Evolutionary conservation across 2,329 filamentous ascomycete species (phyloP), one percentile per base, ranked within the genome.

Genomic region (Fusarium sp.): DNA sequence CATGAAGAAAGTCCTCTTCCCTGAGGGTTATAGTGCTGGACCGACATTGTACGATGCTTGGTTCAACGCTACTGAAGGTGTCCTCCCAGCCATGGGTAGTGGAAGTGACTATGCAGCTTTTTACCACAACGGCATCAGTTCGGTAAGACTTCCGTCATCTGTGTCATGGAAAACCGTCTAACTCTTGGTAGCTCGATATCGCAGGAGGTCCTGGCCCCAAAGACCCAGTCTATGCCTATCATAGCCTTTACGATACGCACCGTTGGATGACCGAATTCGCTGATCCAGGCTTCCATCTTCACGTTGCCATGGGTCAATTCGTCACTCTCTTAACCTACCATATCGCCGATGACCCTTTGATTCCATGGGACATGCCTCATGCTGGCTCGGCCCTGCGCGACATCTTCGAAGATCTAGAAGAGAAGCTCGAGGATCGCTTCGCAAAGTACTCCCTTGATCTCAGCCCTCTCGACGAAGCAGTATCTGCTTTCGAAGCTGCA

Each of bases 261-360:
- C 79, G 82, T 60, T 86, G 84, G 84, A 86, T 86, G 83, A 69
- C 75, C 0, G 82, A 77, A 0, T 86, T 80, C 58, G 84, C 83
- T 7, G 84, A 86, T 68, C 83, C 83, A 0, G 83, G 81, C 4
- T 86, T 85, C 72, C 73, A 78, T 45, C 79, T 81, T 2, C 84
- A 86, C 68, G 79, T 80, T 9, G 82, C 81, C 4, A 83, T 86
- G 67, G 83, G 83, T 8, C 82, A 85, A 12, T 71, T 69, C 6
- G 55, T 69, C 0, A 65, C 68, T 1, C 53, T 71, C 0, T 31
- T 71, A 2, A 55, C 68, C 0, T 71, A 71, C 4, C 67, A 69
- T 6, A 69, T 69, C 7, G 67, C 67, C 16, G 65, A 69, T 4
- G 65, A 69, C 6, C 52, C 62, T 0, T 31, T 69, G 8, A 69